These are phyloP conservation scores for Echinochloa phyllopogon DNA, from an alignment of 176 grass and related monocot genomes.

Conservation along the genomic window DNA sequence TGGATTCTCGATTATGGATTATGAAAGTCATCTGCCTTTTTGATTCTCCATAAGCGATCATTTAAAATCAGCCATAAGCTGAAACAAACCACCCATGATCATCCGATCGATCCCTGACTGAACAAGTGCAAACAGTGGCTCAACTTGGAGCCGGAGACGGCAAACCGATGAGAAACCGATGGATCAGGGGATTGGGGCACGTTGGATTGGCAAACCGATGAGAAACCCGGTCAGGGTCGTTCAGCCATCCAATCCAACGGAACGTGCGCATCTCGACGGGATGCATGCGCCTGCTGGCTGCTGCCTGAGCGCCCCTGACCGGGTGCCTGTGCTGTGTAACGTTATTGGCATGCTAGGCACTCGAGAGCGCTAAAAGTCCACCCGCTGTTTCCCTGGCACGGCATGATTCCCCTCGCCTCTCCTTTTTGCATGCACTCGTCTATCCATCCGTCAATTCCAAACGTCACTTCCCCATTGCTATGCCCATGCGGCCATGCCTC, in stretches of 20 bases:
- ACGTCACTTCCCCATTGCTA: conserved; percentile 43
- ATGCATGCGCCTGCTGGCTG: not conserved
- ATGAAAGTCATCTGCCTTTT: too few relatives aligned
- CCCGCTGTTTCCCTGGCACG: conserved; percentile 31
- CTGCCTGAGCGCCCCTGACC: not conserved
- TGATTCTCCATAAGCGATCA: too few relatives aligned
- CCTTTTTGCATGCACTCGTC: conserved; percentile 56
- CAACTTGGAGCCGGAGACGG: not conserved
- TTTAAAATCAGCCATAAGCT: too few relatives aligned
- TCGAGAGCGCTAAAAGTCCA: conserved; percentile 38
- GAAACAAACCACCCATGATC: too few relatives aligned
- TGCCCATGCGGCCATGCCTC: conserved; percentile 28
- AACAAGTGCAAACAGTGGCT: not conserved
- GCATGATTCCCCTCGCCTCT: conserved; percentile 21
- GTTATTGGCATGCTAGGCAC: too few relatives aligned
- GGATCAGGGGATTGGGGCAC: too few relatives aligned
- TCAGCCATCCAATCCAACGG: not conserved
- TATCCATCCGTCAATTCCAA: conserved; percentile 42
- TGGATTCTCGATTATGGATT: too few relatives aligned
- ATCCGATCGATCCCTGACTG: too few relatives aligned
- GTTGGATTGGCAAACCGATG: too few relatives aligned
- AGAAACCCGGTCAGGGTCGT: too few relatives aligned
- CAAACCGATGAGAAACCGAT: too few relatives aligned
- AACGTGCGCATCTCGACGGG: not conserved
- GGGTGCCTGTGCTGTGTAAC: not conserved